Evolutionary conservation across 768 basidiomycete species (phyloP), one percentile per base, ranked within the genome.

Genomic region (Naganishia antarctica): DNA sequence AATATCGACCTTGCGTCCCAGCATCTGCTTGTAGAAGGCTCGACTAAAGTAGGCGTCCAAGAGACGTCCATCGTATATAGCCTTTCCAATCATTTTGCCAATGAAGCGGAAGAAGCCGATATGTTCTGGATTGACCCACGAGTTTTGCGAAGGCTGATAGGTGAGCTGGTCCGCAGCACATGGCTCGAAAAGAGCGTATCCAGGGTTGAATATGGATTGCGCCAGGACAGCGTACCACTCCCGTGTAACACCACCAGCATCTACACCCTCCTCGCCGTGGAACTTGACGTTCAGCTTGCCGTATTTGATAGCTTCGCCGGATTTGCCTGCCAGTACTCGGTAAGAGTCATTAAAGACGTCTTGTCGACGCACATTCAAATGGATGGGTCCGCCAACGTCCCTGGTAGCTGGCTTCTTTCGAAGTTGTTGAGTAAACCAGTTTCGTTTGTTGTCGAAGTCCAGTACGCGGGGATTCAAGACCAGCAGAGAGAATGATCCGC

Each of bases 191-290:
- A 98, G 83, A 4, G 72, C 72, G 70, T 96, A 96, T 79, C 94
- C 91, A 26, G 96, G 94, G 76, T 99, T 91, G 79, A 99, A 99
- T 88, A 99, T 99, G 77, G 96, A 92, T 57, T 92, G 84, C 0
- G 96, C 93, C 18, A 99, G 85, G 58, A 96, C 94, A 71, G 92
- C 90, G 86, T 93, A 97, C 92, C 93, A 97, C 80, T 98, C 93
- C 65, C 94, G 84, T 8, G 96, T 96, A 37, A 99, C 90, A 69
- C 96, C 96, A 23, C 96, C 96, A 0, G 96, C 96, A 74, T 99
- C 96, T 23, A 99, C 91, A 58, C 96, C 96, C 73, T 98, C 96
- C 73, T 99, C 96, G 62, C 91, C 88, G 71, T 91, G 90, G 68
- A 96, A 99, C 58, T 92, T 87, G 64, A 97, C 86, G 73, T 88